Conservation (phyloP, 2,329 filamentous ascomycete genomes). For the Fusarium oligoseptatum region DNA sequence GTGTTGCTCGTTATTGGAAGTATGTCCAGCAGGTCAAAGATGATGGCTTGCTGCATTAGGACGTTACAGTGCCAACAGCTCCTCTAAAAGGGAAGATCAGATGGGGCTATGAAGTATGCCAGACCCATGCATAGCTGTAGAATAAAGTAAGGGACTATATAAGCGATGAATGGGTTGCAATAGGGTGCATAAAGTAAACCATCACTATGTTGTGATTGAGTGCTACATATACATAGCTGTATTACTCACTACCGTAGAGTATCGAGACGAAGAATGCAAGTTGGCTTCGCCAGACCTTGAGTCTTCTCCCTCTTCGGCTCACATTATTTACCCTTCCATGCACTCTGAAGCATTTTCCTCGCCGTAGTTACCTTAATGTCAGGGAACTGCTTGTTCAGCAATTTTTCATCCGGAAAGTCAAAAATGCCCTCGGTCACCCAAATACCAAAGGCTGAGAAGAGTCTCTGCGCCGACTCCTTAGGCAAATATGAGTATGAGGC, state of each 20-base stretch:
- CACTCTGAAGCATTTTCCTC: neutral
- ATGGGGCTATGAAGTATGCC: neutral
- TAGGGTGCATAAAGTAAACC: too few relatives aligned
- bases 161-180: too few relatives aligned
- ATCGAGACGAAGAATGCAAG: too few relatives aligned
- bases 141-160: too few relatives aligned
- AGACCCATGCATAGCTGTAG: too few relatives aligned
- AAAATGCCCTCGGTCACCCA: neutral
- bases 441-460: neutral
- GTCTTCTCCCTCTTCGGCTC: neutral
- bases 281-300: neutral
- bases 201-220: too few relatives aligned
- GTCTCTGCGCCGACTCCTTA: neutral
- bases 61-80: neutral
- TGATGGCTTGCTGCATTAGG: neutral
- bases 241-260: too few relatives aligned
- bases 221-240: too few relatives aligned
- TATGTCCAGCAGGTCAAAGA: conserved; percentile 1
- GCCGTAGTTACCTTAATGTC: neutral
- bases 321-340: neutral
- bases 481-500: neutral
- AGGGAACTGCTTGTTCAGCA: neutral
- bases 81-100: neutral
- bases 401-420: neutral
- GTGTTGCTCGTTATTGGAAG: conserved; percentile 4